Evolutionary conservation across 208 protist genomes (phyloP).

Genomic region (Trypanosoma caninum): DNA sequence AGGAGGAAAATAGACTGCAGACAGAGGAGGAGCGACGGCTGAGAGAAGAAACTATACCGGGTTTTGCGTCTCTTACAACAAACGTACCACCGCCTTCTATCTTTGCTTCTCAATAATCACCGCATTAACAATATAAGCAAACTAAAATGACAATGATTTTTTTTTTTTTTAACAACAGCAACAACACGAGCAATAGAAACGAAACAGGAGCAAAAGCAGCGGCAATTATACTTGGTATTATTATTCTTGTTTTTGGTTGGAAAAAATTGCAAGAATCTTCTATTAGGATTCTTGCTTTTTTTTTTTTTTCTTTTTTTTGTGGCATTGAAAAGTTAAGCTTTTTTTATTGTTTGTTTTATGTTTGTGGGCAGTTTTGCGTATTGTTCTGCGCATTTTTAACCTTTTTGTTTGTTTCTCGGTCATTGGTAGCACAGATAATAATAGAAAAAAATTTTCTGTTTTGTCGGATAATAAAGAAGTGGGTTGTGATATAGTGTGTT

Average conservation of each 20-base stretch:
- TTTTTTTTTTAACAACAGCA: neutral
- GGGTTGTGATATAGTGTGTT: neutral
- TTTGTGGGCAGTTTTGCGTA: no score
- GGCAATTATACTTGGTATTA: neutral
- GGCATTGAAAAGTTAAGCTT: no score
- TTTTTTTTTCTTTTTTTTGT: neutral
- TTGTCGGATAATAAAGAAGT: no score
- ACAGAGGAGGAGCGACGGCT: conserved; percentile 53
- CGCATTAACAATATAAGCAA: neutral
- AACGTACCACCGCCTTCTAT: conserved; percentile 12
- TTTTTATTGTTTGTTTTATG: no score
- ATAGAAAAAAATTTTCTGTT: no score
- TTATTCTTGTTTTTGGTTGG: no score
- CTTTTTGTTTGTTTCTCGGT: no score
- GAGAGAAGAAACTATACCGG: conserved; percentile 51
- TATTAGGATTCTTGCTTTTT: neutral
- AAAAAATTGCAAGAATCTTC: no score
- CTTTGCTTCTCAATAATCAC: neutral
- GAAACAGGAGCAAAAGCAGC: neutral
- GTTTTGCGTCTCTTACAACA: conserved; percentile 30
- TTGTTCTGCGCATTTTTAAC: no score
- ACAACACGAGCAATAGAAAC: no score
- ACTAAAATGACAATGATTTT: neutral
- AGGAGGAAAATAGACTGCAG: conserved; percentile 79
- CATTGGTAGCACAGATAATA: no score